phyloP scores from a whole-genome alignment of 768 basidiomycete species.

The Saitozyma sp. region DNA sequence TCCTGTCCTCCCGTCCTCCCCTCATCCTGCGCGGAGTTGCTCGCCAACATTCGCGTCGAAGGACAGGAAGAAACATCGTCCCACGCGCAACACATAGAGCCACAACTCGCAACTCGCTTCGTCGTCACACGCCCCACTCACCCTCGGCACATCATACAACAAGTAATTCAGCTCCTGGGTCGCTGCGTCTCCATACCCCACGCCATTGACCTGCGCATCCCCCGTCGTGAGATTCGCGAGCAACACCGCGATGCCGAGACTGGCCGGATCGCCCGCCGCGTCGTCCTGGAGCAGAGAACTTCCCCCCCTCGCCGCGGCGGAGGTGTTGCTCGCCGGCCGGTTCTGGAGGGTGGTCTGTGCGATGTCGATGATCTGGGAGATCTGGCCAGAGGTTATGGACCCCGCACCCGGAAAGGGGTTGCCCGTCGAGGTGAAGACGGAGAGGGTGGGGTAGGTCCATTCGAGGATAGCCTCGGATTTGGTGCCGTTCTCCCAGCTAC shows the following conservation, averaged over 20 bases:
- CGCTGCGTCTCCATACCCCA: conserved; percentile 46
- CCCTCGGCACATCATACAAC: conserved; percentile 46
- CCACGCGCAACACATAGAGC: not conserved
- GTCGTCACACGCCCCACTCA: conserved; percentile 10
- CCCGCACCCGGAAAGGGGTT: conserved; percentile 25
- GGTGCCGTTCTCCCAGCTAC: conserved; percentile 51
- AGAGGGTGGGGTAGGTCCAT: conserved; percentile 41
- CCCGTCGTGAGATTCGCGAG: conserved; percentile 33
- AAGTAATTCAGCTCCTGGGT: conserved; percentile 40
- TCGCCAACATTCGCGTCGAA: too few relatives aligned
- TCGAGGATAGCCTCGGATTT: conserved; percentile 46
- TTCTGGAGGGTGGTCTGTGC: conserved; percentile 43
- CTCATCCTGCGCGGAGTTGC: too few relatives aligned
- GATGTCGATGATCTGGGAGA: conserved; percentile 36
- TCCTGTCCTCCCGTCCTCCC: too few relatives aligned
- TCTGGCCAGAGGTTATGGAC: conserved; percentile 20
- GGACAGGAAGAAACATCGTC: not conserved
- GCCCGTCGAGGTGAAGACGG: conserved; percentile 30
- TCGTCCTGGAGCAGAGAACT: conserved; percentile 40
- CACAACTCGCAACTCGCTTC: too few relatives aligned
- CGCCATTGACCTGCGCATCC: conserved; percentile 35
- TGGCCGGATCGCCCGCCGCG: conserved; percentile 50
- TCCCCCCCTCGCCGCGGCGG: conserved; percentile 10
- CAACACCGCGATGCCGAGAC: conserved; percentile 43
- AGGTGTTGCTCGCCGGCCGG: conserved; percentile 26